A percentile compares a stretch with the other conserved stretches of the same genome.
phyloP scores from a whole-genome alignment of 768 basidiomycete genomes.

The Lactifluus volemus region DNA sequence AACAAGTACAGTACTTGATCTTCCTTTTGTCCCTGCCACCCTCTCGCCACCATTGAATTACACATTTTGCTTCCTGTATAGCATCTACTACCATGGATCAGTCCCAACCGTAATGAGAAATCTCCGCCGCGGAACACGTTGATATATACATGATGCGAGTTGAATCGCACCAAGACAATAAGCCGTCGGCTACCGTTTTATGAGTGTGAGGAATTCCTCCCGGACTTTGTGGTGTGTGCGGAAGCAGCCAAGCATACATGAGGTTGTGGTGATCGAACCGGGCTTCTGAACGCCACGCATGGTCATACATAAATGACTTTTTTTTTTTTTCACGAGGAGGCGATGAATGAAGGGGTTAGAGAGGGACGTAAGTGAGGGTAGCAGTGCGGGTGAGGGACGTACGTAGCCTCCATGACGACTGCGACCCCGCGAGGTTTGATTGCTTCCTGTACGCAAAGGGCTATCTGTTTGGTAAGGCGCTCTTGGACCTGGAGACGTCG shows the following conservation, averaged over 20 bases:
- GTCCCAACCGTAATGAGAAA: neutral
- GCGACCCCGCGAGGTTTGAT: constrained; percentile 97
- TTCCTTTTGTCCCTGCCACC: neutral
- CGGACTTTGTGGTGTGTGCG: constrained; percentile 97
- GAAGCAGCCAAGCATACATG: constrained; percentile 98
- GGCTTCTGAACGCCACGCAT: constrained; percentile 99
- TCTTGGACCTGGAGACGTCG: constrained; percentile 96
- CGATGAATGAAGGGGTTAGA: constrained; percentile 2
- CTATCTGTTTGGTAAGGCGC: constrained; percentile 94
- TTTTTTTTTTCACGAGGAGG: neutral
- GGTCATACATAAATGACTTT: constrained; percentile 95
- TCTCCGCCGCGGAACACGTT: constrained; percentile 2
- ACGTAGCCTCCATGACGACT: constrained; percentile 99
- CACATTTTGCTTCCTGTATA: neutral
- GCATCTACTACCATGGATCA: constrained; percentile 2
- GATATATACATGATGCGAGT: constrained; percentile 31
- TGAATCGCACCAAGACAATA: constrained; percentile 33
- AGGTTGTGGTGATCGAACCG: constrained; percentile 89
- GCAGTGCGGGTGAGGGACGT: constrained; percentile 28
- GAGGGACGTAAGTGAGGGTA: constrained; percentile 7
- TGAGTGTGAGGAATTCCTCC: constrained; percentile 89
- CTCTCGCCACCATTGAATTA: constrained; percentile 12
- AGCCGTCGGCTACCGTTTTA: constrained; percentile 37
- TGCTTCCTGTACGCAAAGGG: constrained; percentile 95
- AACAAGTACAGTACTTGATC: neutral